phyloP scores from a whole-genome alignment of 768 basidiomycete species.

The Cyathus striatus region DNA sequence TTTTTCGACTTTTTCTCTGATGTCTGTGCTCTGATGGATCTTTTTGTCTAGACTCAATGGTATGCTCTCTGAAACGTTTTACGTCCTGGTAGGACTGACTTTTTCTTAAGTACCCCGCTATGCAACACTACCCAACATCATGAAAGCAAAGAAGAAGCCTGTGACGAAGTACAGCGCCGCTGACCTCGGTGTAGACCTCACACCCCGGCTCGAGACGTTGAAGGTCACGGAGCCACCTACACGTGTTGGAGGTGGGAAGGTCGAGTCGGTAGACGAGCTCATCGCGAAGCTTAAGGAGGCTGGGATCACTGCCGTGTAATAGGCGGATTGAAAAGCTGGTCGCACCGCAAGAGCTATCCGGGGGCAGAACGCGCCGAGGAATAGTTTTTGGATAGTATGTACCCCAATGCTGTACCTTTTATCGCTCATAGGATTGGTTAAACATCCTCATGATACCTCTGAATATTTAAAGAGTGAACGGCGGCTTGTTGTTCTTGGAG shows the following conservation, averaged over 20 bases:
- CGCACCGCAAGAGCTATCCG: no score
- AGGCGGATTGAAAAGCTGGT: no score
- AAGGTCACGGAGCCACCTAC: constrained; percentile 88
- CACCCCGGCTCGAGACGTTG: constrained; percentile 78
- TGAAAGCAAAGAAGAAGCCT: constrained; percentile 99
- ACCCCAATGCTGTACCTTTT: no score
- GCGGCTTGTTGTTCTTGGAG: no score
- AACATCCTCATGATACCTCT: no score
- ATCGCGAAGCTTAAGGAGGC: constrained; percentile 86
- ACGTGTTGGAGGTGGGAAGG: constrained; percentile 90
- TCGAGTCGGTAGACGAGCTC: constrained; percentile 84
- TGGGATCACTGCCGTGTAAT: constrained; percentile 46
- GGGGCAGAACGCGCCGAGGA: no score
- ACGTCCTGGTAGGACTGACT: not conserved
- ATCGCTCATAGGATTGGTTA: no score
- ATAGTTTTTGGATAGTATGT: no score
- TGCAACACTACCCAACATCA: constrained; percentile 94
- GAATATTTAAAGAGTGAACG: no score
- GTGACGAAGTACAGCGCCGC: constrained; percentile 75
- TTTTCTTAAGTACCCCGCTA: constrained; percentile 78
- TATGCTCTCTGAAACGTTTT: constrained; percentile 18
- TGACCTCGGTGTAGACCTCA: constrained; percentile 81
- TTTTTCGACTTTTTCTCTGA: constrained; percentile 15
- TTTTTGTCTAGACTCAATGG: constrained; percentile 69
- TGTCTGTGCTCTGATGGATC: constrained; percentile 1